These are phyloP conservation scores for Priceomyces medius DNA, from an alignment of 805 yeast genomes.

Conservation along the genomic window DNA sequence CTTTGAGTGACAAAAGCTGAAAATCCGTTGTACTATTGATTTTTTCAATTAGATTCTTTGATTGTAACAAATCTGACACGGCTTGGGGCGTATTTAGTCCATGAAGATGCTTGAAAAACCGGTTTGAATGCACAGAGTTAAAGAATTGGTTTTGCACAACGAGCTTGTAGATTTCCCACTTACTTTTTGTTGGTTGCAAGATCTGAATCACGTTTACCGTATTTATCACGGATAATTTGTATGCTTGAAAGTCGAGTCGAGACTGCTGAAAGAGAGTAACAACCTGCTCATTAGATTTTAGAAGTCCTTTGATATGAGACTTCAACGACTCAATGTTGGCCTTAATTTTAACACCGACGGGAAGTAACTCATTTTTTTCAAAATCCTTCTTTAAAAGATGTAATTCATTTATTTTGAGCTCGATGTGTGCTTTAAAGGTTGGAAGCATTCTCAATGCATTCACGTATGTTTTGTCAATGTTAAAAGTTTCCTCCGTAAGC, in stretches of 20 bases:
- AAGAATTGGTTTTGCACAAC: constrained; percentile 27
- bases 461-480: constrained; percentile 14
- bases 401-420: constrained; percentile 15
- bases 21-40: constrained; percentile 2
- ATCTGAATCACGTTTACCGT: constrained; percentile 23
- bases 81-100: constrained; percentile 2
- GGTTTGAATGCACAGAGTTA: constrained; percentile 24
- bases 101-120: constrained; percentile 16
- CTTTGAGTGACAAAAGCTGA: constrained; percentile 1
- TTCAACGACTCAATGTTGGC: neutral
- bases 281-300: constrained; percentile 15
- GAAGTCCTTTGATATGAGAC: constrained; percentile 13
- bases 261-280: constrained; percentile 15
- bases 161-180: constrained; percentile 32
- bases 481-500: constrained; percentile 15
- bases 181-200: constrained; percentile 20
- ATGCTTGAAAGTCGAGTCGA: constrained; percentile 19
- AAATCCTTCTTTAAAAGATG: constrained; percentile 5
- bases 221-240: constrained; percentile 25
- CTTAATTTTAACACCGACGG: neutral
- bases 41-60: constrained; percentile 1
- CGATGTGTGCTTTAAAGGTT: constrained; percentile 37
- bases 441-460: constrained; percentile 32
- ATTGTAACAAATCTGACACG: constrained; percentile 4
- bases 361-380: neutral